Evolutionary conservation across 805 yeast genomes (phyloP).

Genomic region (Barnettozyma sp.): DNA sequence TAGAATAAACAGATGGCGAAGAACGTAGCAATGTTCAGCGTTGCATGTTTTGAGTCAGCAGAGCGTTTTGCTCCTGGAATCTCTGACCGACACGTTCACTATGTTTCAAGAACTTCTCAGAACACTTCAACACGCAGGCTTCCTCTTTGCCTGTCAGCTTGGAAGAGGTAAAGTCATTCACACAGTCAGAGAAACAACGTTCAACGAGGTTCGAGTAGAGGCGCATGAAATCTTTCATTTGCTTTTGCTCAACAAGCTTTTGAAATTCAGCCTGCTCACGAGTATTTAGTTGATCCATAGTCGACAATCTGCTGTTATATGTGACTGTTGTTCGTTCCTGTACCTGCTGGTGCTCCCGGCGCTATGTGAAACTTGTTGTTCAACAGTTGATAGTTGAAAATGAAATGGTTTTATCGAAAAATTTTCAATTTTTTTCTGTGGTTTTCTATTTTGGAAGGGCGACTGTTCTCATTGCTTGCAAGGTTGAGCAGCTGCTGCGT

Average conservation of each 20-base stretch:
- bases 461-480: no score
- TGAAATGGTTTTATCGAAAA: no score
- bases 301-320: no score
- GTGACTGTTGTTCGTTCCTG: no score
- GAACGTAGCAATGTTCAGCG: constrained; percentile 11
- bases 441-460: not conserved
- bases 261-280: constrained; percentile 97
- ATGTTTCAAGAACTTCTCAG: constrained; percentile 96
- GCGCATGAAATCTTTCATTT: constrained; percentile 98
- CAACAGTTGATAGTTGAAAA: no score
- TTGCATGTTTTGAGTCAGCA: constrained; percentile 66
- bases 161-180: constrained; percentile 94
- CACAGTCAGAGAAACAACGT: constrained; percentile 96
- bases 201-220: constrained; percentile 90
- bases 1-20: not conserved
- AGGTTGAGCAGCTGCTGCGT: no score
- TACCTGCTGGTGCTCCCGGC: no score
- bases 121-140: constrained; percentile 81
- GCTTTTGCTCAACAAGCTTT: constrained; percentile 92
- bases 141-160: constrained; percentile 80
- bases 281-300: constrained; percentile 92
- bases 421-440: no score
- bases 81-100: constrained; percentile 97
- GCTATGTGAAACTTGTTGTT: no score
- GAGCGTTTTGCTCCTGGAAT: constrained; percentile 95